Conservation (phyloP, 768 basidiomycete species). For the Russula abietina region DNA sequence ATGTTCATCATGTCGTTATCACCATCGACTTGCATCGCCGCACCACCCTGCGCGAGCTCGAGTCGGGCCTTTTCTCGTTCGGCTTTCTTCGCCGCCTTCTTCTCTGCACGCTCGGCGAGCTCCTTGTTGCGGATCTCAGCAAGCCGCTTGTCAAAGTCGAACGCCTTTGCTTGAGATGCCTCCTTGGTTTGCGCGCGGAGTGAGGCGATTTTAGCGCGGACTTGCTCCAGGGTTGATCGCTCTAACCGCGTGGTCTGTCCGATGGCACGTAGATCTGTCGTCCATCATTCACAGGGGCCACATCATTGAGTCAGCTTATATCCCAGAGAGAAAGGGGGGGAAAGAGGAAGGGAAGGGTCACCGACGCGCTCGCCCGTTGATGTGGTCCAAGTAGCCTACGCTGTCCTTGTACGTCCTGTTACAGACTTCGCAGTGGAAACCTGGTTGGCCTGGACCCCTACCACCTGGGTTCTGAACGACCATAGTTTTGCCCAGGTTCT, state of each 20-base stretch:
- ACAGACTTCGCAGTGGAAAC: slow-evolving; percentile 91
- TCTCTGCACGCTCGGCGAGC: slow-evolving; percentile 55
- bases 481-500: slow-evolving; percentile 92
- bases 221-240: slow-evolving; percentile 88
- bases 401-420: slow-evolving; percentile 90
- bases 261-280: slow-evolving; percentile 77
- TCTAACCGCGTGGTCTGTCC: slow-evolving; percentile 94
- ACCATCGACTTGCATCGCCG: slow-evolving; percentile 41
- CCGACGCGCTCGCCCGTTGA: slow-evolving; percentile 91
- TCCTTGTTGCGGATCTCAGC: slow-evolving; percentile 77
- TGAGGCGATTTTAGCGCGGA: slow-evolving; percentile 81
- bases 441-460: slow-evolving; percentile 83
- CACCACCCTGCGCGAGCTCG: slow-evolving; percentile 50
- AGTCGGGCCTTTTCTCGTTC: slow-evolving; percentile 67
- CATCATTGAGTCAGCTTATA: slow-evolving; percentile 6
- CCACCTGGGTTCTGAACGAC: slow-evolving; percentile 82
- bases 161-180: slow-evolving; percentile 79
- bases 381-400: slow-evolving; percentile 89
- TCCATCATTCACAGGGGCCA: neutral
- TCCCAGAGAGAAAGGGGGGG: neutral
- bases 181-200: slow-evolving; percentile 85
- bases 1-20: slow-evolving; percentile 63
- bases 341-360: slow-evolving; percentile 24
- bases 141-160: slow-evolving; percentile 87
- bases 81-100: slow-evolving; percentile 75